These are phyloP conservation scores for Coemansia sp. DNA, from an alignment of 192 early-diverging fungal species.

Conservation along the genomic window DNA sequence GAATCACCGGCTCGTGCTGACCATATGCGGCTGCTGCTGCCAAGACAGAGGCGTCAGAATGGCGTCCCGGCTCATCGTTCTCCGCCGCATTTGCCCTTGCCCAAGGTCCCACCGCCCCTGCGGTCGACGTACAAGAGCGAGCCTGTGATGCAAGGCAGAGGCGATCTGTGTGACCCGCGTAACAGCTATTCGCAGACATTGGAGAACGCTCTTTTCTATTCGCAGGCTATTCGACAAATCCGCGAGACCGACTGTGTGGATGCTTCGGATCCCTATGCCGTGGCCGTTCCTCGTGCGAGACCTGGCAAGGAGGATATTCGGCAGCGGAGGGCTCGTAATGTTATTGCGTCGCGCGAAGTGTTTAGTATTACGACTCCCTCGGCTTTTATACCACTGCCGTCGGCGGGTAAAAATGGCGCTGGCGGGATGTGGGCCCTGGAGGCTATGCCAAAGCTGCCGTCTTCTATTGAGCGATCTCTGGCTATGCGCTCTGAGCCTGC, in stretches of 20 bases:
- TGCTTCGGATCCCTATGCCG: conserved; percentile 23
- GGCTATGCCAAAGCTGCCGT: conserved; percentile 1
- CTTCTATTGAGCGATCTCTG: conserved; percentile 13
- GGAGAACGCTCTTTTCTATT: conserved; percentile 55
- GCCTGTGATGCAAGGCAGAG: conserved; percentile 24
- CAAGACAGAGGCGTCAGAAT: not conserved
- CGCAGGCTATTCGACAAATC: conserved; percentile 49
- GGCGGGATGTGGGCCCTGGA: conserved; percentile 1
- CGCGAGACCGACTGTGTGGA: conserved; percentile 30
- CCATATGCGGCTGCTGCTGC: not conserved
- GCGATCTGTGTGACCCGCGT: conserved; percentile 4
- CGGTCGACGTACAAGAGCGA: conserved; percentile 51
- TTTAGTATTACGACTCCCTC: conserved; percentile 37
- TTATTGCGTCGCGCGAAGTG: conserved; percentile 48
- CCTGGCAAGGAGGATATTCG: conserved; percentile 52
- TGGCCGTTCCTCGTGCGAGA: conserved; percentile 31
- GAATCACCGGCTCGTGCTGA: not conserved
- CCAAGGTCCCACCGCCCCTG: conserved; percentile 18
- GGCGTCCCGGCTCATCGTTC: not conserved
- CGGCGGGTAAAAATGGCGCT: not conserved
- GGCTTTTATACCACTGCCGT: conserved; percentile 36
- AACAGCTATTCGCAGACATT: conserved; percentile 54
- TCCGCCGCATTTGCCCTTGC: not conserved
- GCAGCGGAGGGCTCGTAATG: conserved; percentile 49
- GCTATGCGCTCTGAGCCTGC: conserved; percentile 50